Percentiles rank a stretch among this genome's conserved stretches.
Evolutionary conservation across 1,284 basidiomycete species (phyloP).

Genomic region (Leccinum variabile): DNA sequence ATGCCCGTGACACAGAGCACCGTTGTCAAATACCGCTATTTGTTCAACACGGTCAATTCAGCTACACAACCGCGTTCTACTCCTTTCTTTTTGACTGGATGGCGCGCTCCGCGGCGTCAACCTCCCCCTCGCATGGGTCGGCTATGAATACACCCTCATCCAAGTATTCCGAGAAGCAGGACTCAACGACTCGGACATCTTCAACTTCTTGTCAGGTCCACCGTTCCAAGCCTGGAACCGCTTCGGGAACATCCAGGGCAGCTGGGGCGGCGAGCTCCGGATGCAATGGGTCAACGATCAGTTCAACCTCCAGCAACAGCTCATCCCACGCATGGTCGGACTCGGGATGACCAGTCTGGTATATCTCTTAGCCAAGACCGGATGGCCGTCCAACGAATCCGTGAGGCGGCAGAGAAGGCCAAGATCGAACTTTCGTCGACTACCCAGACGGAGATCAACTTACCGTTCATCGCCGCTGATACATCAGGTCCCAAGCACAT

Average conservation of each 20-base stretch:
- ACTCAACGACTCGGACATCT: slow-evolving; percentile 38
- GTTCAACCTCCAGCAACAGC: slow-evolving; percentile 39
- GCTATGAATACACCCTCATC: slow-evolving; percentile 42
- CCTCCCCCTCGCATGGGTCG: slow-evolving; percentile 42
- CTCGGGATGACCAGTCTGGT: slow-evolving; percentile 61
- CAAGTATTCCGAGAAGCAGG: slow-evolving; percentile 43
- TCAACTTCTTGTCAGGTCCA: slow-evolving; percentile 41
- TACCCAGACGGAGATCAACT: slow-evolving; percentile 91
- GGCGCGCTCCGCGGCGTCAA: slow-evolving; percentile 14
- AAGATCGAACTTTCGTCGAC: slow-evolving; percentile 98
- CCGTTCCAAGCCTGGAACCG: slow-evolving; percentile 47
- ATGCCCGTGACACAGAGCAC: slow-evolving; percentile 34
- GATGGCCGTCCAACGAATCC: slow-evolving; percentile 99
- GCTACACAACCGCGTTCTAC: slow-evolving; percentile 45
- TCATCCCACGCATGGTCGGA: slow-evolving; percentile 43
- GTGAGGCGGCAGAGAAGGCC: slow-evolving; percentile 98
- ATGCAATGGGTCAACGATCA: slow-evolving; percentile 43
- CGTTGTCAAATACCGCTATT: slow-evolving; percentile 42
- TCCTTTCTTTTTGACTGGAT: slow-evolving; percentile 48
- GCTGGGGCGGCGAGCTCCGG: slow-evolving; percentile 40
- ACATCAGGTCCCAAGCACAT: slow-evolving; percentile 96
- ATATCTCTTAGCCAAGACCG: slow-evolving; percentile 83
- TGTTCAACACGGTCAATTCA: slow-evolving; percentile 47
- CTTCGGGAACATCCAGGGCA: slow-evolving; percentile 45
- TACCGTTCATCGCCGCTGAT: slow-evolving; percentile 97